Percentiles rank a stretch among this genome's conserved stretches.
These are phyloP conservation scores for Eimeria necatrix DNA, from an alignment of 169 alveolate species.

Conservation along the genomic window DNA sequence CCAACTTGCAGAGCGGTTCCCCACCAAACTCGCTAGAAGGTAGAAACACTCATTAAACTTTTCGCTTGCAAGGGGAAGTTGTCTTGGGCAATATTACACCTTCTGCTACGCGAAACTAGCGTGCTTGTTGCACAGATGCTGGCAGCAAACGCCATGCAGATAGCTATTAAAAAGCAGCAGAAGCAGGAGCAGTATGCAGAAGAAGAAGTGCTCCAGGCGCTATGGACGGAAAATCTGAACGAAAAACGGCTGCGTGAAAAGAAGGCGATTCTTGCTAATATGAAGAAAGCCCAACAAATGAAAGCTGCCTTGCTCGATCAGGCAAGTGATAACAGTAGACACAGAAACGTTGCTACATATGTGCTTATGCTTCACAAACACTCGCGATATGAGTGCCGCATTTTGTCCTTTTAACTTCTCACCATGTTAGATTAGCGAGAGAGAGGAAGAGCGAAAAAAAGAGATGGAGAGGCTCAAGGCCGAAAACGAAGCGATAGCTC, in stretches of 20 bases:
- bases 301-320: conserved; percentile 66
- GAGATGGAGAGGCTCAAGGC: conserved; percentile 47
- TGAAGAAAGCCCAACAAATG: not conserved
- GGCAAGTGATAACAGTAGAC: not conserved
- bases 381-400: no score
- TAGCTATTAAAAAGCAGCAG: conserved; percentile 44
- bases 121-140: conserved; percentile 20
- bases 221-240: conserved; percentile 67
- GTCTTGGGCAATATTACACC: no score
- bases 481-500: conserved; percentile 35
- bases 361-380: no score
- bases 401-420: not conserved
- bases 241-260: conserved; percentile 58
- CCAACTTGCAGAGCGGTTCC: no score
- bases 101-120: not conserved
- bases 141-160: conserved; percentile 61
- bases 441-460: conserved; percentile 25
- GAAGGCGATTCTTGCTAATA: not conserved
- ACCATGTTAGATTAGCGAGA: conserved; percentile 27
- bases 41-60: no score
- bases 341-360: no score
- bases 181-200: conserved; percentile 32
- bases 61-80: no score
- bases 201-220: conserved; percentile 56
- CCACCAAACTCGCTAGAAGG: no score